Evolutionary conservation across 768 basidiomycete species (phyloP), one percentile per base, ranked within the genome.

Genomic region (Suillus sp.): DNA sequence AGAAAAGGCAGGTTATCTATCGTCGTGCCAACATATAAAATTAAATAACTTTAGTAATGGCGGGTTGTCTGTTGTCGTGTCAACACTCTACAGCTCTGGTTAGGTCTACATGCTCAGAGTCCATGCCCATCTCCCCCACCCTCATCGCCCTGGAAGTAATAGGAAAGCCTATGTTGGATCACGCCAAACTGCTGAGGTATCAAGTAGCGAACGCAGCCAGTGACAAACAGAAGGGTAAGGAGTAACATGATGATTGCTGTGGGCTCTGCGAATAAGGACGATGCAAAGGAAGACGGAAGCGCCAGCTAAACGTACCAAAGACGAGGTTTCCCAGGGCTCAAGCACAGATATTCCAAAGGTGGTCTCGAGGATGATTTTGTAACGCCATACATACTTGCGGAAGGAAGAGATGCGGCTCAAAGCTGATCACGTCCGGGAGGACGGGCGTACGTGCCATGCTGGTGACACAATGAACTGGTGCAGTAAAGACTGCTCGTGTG

Each of bases 281-380:
- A 35, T 35, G 14, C 38, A 20, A 59, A 18, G 32, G 42, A 51
- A 20, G 57, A 45, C 43, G 1, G 10, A 32, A 53, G 32, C 32
- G 65, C 54, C 51, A 18, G 58, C 3, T 8, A 27, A 27, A 79
- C 88, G 71, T 70, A 89, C 88, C 70, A 62, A 86, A 78, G 42
- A 88, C 71, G 53, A 83, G 68, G 68, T 87, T 79, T 90, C 90
- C 89, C 88, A 89, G 63, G 84, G 81, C 70, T 91, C 87, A 62
- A 89, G 74, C 68, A 89, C 80, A 34, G 81, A 79, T 45, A 89
- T 75, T 7, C 79, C 88, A 64, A 86, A 84, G 0, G 86, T 87
- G 2, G 81, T 76, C 71, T 88, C 87, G 38, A 90, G 72, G 77
- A 83, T 79, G 59, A 88, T 71, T 64, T 84, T 78, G 71, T 79